Conservation (phyloP, 192 early-diverging fungal species). For the Podila epigama region DNA sequence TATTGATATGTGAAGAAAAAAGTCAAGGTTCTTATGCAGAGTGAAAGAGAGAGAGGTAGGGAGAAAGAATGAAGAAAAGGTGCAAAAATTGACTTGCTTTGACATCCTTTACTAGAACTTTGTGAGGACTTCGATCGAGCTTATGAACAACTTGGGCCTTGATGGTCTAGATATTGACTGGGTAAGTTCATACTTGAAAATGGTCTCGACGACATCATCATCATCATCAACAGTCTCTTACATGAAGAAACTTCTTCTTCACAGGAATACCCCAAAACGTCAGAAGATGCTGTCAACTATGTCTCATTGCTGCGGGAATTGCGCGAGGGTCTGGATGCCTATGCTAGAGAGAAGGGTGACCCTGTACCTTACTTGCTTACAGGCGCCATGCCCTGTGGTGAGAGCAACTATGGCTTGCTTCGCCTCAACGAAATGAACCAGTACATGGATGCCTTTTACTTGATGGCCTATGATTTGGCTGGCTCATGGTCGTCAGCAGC, state of each 20-base stretch:
- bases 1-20: neutral
- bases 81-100: neutral
- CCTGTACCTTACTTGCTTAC: constrained; percentile 64
- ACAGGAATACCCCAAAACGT: constrained; percentile 82
- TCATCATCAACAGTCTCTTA: neutral
- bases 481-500: constrained; percentile 70
- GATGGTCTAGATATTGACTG: constrained; percentile 64
- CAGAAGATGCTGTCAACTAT: constrained; percentile 84
- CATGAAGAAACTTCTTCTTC: neutral
- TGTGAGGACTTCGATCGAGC: constrained; percentile 56
- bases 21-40: too few species aligned
- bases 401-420: constrained; percentile 66
- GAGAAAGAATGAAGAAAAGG: too few species aligned
- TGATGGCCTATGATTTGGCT: constrained; percentile 92
- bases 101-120: constrained; percentile 50
- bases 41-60: too few species aligned
- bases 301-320: constrained; percentile 76
- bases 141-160: constrained; percentile 56
- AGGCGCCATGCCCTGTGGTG: constrained; percentile 72
- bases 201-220: neutral
- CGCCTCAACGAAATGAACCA: constrained; percentile 67
- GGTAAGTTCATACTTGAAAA: constrained; percentile 2
- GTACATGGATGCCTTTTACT: constrained; percentile 80
- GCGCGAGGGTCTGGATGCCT: constrained; percentile 69
- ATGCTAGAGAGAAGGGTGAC: constrained; percentile 45